Evolutionary conservation across 352 stramenopile genomes (phyloP).

Genomic region (Globisporangium rhizosaccharum): DNA sequence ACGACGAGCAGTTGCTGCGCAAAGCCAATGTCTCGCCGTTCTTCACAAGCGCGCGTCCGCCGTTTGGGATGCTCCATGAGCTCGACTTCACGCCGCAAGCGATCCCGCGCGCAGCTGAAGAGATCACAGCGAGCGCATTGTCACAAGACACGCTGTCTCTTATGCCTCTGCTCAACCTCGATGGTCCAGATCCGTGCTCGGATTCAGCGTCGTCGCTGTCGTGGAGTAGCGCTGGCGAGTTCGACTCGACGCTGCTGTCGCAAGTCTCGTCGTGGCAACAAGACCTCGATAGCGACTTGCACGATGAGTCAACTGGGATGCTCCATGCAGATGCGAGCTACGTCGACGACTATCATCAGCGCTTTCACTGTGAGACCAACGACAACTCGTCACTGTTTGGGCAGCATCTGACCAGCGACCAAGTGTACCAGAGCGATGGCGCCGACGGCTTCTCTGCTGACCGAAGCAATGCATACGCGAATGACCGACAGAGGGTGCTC

Average conservation of each 20-base stretch:
- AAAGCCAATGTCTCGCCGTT: constrained; percentile 32
- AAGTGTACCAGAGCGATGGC: too few relatives aligned
- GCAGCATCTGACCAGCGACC: too few relatives aligned
- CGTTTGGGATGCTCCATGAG: constrained; percentile 22
- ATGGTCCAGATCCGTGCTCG: background rate
- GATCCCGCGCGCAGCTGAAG: constrained; percentile 1
- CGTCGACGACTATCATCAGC: too few relatives aligned
- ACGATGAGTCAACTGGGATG: background rate
- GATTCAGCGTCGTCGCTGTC: background rate
- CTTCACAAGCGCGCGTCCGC: constrained; percentile 22
- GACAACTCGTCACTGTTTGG: too few relatives aligned
- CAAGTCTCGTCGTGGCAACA: background rate
- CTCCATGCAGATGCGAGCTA: background rate
- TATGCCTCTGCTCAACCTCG: constrained; percentile 1
- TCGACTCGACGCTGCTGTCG: background rate
- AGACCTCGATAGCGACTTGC: background rate
- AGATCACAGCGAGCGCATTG: background rate
- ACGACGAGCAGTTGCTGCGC: constrained; percentile 22
- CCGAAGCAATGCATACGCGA: too few relatives aligned
- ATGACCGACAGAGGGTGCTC: too few relatives aligned
- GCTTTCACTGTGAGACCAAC: too few relatives aligned
- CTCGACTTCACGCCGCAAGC: constrained; percentile 29
- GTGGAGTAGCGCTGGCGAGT: background rate
- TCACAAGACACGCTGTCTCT: background rate
- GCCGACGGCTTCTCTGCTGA: too few relatives aligned